These are phyloP conservation scores for Suillus weaverae DNA, from an alignment of 768 basidiomycete species.

Conservation along the genomic window DNA sequence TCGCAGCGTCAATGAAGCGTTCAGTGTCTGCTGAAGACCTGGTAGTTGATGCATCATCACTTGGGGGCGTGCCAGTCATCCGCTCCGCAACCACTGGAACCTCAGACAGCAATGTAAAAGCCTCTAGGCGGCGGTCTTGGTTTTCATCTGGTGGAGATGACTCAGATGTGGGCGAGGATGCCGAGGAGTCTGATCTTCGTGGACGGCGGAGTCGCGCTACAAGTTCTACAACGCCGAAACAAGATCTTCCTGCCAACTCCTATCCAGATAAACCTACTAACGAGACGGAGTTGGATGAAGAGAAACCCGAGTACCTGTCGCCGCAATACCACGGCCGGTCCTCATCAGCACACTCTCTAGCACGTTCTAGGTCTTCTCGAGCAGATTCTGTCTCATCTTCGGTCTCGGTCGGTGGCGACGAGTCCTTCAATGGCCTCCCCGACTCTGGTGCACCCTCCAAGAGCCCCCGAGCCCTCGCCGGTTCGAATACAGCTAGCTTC, in stretches of 20 bases:
- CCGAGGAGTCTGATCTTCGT: slow-evolving; percentile 23
- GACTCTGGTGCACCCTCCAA: slow-evolving; percentile 31
- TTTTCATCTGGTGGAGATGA: slow-evolving; percentile 50
- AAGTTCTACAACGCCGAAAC: slow-evolving; percentile 25
- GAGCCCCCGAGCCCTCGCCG: slow-evolving; percentile 46
- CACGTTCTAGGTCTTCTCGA: slow-evolving; percentile 32
- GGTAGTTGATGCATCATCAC: slow-evolving; percentile 20
- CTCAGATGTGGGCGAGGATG: slow-evolving; percentile 22
- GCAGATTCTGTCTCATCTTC: slow-evolving; percentile 38
- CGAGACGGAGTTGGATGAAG: slow-evolving; percentile 22
- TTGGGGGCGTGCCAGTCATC: slow-evolving; percentile 22
- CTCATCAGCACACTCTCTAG: slow-evolving; percentile 45
- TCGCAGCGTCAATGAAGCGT: slow-evolving; percentile 18
- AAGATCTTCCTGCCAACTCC: slow-evolving; percentile 21
- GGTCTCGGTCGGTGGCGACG: slow-evolving; percentile 26
- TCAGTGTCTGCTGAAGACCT: slow-evolving; percentile 35
- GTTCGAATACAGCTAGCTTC: slow-evolving; percentile 37
- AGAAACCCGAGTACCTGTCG: slow-evolving; percentile 17
- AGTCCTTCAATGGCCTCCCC: slow-evolving; percentile 31
- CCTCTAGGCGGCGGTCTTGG: slow-evolving; percentile 54
- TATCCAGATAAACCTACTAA: slow-evolving; percentile 9
- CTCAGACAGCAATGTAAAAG: slow-evolving; percentile 24
- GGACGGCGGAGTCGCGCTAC: slow-evolving; percentile 28
- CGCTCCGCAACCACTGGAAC: slow-evolving; percentile 26
- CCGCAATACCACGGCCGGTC: slow-evolving; percentile 35